Evolutionary conservation across 2,329 filamentous ascomycete species (phyloP).

Genomic region (Colletotrichum sp.): DNA sequence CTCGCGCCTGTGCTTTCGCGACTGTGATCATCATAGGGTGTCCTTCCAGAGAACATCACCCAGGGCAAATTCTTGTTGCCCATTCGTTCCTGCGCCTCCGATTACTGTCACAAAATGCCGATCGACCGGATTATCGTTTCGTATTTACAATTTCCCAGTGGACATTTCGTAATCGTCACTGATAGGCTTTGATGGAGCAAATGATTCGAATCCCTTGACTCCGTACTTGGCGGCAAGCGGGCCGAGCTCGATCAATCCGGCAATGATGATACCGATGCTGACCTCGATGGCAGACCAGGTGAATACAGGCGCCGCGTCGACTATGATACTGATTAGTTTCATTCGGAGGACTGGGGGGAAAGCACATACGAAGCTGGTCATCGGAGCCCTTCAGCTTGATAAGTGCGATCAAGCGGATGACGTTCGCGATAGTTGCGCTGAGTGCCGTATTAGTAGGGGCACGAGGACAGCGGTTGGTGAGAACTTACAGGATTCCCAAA

Average conservation of each 20-base stretch:
- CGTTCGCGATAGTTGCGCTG: constrained; percentile 10
- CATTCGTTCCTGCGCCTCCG: not conserved
- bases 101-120: too few species aligned
- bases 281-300: constrained; percentile 12
- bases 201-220: constrained; percentile 3
- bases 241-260: constrained; percentile 7
- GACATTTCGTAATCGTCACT: not conserved
- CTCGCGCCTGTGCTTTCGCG: not conserved
- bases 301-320: constrained; percentile 10
- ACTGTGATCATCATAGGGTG: not conserved
- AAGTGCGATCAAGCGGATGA: constrained; percentile 2
- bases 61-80: not conserved
- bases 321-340: not conserved
- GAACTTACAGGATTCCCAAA: constrained; percentile 1
- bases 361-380: not conserved
- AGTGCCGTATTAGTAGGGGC: not conserved
- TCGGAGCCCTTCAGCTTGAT: not conserved
- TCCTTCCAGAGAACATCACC: not conserved
- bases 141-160: not conserved
- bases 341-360: rapidly evolving
- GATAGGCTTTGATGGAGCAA: not conserved
- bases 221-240: constrained; percentile 10
- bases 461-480: rapidly evolving
- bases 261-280: constrained; percentile 12
- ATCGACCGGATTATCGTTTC: not conserved